Evolutionary conservation across 805 yeast genomes (phyloP).

Genomic region (Tetrapisispora fleetii): DNA sequence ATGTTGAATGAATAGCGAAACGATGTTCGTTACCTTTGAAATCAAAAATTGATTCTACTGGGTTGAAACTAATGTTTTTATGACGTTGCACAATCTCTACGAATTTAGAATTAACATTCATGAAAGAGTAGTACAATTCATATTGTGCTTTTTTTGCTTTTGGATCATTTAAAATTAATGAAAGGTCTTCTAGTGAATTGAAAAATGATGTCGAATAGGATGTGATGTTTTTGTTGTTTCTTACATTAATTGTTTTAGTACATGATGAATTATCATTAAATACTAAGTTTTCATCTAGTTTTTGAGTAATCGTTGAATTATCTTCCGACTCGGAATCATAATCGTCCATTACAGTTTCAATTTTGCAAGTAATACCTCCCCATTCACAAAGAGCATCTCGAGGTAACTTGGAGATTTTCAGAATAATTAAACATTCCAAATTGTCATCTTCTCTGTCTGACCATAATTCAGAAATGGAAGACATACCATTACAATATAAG

Average conservation of each 20-base stretch:
- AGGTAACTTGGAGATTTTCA: constrained; percentile 51
- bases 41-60: constrained; percentile 23
- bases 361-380: constrained; percentile 52
- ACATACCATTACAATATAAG: constrained; percentile 29
- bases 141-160: constrained; percentile 4
- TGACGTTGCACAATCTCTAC: background rate
- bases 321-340: background rate
- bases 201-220: constrained; percentile 16
- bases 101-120: background rate
- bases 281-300: background rate
- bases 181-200: constrained; percentile 8
- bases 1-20: constrained; percentile 13
- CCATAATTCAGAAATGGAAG: constrained; percentile 16
- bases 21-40: constrained; percentile 11
- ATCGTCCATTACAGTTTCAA: constrained; percentile 28
- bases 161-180: background rate
- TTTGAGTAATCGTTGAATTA: background rate
- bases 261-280: too few relatives aligned
- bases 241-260: constrained; percentile 1
- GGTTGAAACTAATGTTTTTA: constrained; percentile 16
- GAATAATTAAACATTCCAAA: constrained; percentile 35
- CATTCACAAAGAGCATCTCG: constrained; percentile 60
- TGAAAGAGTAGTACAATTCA: constrained; percentile 14
- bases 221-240: constrained; percentile 3
- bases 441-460: constrained; percentile 18